Evolutionary conservation across 495 filamentous ascomycete genomes (phyloP).

Genomic region (Penicillium egyptiacum): DNA sequence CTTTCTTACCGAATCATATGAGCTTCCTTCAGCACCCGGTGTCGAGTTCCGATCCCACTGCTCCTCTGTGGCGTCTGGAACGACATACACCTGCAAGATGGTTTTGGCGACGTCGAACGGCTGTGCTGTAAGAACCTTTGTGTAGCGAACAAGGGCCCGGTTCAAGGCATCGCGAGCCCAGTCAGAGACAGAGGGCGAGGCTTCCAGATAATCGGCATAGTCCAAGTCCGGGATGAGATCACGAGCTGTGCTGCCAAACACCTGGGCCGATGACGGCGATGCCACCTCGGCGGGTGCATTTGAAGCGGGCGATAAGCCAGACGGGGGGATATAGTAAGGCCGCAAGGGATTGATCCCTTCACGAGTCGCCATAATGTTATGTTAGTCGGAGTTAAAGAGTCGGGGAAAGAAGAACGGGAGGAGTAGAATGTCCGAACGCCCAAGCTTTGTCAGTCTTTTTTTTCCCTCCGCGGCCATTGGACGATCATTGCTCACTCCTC

Average conservation of each 20-base stretch:
- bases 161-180: conserved; percentile 72
- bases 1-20: conserved; percentile 39
- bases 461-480: conserved; percentile 31
- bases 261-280: conserved; percentile 46
- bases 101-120: conserved; percentile 97
- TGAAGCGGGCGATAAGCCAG: conserved; percentile 37
- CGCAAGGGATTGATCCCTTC: conserved; percentile 83
- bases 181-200: conserved; percentile 69
- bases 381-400: conserved; percentile 17
- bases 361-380: conserved; percentile 43
- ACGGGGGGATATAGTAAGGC: conserved; percentile 91
- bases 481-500: conserved; percentile 19
- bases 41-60: conserved; percentile 32
- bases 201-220: conserved; percentile 83
- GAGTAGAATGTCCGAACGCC: conserved; percentile 26
- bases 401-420: conserved; percentile 23
- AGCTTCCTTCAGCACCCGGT: conserved; percentile 32
- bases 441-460: conserved; percentile 30
- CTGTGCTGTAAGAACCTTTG: conserved; percentile 78
- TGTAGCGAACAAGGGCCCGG: conserved; percentile 83
- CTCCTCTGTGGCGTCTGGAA: conserved; percentile 39
- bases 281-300: conserved; percentile 43
- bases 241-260: conserved; percentile 71
- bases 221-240: conserved; percentile 85
- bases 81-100: conserved; percentile 74